phyloP scores from a whole-genome alignment of 2,329 filamentous ascomycete species.

The Cadophora gregata region DNA sequence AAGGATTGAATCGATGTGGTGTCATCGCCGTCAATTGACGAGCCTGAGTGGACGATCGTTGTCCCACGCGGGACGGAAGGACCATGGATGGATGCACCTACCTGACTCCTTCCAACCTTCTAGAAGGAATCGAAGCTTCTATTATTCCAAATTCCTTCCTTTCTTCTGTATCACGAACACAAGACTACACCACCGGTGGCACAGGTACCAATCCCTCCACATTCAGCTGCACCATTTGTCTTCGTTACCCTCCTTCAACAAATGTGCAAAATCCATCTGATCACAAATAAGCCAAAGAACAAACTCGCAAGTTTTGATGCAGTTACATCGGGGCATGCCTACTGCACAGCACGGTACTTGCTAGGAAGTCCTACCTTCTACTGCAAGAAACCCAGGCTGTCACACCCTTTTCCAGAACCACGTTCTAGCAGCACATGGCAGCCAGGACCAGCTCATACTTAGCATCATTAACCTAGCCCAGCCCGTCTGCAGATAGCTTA shows the following conservation, averaged over 20 bases:
- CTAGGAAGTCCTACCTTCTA: background rate
- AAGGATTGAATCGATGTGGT: background rate
- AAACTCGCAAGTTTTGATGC: background rate
- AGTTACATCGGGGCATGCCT: background rate
- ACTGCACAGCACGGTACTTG: background rate
- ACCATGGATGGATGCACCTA: background rate
- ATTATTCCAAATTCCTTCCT: background rate
- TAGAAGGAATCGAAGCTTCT: constrained; percentile 5
- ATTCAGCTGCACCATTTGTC: background rate
- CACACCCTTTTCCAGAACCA: background rate
- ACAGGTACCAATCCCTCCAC: background rate
- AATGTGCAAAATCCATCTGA: background rate
- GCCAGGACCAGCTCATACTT: background rate
- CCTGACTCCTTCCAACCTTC: background rate
- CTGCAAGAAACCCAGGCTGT: background rate
- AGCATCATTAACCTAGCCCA: too few species aligned
- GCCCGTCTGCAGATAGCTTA: too few species aligned
- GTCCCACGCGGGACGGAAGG: background rate
- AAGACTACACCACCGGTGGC: background rate
- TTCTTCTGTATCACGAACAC: constrained; percentile 4
- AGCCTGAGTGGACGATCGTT: background rate
- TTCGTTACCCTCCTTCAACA: background rate
- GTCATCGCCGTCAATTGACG: background rate
- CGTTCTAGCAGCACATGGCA: constrained; percentile 1
- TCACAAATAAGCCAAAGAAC: background rate